These are phyloP conservation scores for Saccharomyces eubayanus DNA, from an alignment of 805 yeast species.

Conservation along the genomic window DNA sequence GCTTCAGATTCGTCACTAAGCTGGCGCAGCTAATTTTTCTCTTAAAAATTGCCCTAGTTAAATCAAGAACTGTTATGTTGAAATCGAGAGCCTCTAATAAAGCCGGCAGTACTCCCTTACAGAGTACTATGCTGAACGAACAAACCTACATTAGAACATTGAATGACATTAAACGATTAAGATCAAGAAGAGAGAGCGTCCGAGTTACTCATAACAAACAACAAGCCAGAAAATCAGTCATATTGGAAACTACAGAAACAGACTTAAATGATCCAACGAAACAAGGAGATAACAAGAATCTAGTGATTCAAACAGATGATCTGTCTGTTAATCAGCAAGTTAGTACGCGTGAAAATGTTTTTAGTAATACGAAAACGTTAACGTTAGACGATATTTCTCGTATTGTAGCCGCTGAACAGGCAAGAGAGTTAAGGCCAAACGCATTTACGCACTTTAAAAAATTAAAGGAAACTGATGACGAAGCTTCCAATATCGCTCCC, in stretches of 20 bases:
- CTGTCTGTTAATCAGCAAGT: constrained; percentile 31
- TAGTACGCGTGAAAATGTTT: constrained; percentile 43
- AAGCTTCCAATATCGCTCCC: constrained; percentile 10
- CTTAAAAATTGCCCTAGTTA: constrained; percentile 72
- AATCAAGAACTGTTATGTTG: constrained; percentile 57
- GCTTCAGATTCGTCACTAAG: constrained; percentile 57
- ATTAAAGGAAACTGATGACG: constrained; percentile 26
- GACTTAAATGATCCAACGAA: constrained; percentile 13
- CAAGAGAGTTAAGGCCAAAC: constrained; percentile 85
- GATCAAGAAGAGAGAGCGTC: constrained; percentile 62
- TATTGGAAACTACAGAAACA: constrained; percentile 44
- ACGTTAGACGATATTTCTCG: constrained; percentile 95
- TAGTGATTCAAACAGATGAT: constrained; percentile 24
- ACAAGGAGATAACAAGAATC: constrained; percentile 21
- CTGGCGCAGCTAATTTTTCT: constrained; percentile 68
- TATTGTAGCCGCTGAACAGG: constrained; percentile 94
- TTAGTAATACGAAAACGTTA: constrained; percentile 73
- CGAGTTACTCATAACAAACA: constrained; percentile 43
- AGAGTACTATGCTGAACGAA: constrained; percentile 26
- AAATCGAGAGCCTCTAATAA: constrained; percentile 10
- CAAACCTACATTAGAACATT: constrained; percentile 62
- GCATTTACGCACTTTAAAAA: constrained; percentile 75
- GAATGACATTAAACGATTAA: constrained; percentile 64
- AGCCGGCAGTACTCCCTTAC: constrained; percentile 3
- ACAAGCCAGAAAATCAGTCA: constrained; percentile 56